A percentile compares a stretch with the other conserved stretches of the same genome.
These are phyloP conservation scores for Ogataea trehalophila DNA, from an alignment of 805 yeast species.

Conservation along the genomic window DNA sequence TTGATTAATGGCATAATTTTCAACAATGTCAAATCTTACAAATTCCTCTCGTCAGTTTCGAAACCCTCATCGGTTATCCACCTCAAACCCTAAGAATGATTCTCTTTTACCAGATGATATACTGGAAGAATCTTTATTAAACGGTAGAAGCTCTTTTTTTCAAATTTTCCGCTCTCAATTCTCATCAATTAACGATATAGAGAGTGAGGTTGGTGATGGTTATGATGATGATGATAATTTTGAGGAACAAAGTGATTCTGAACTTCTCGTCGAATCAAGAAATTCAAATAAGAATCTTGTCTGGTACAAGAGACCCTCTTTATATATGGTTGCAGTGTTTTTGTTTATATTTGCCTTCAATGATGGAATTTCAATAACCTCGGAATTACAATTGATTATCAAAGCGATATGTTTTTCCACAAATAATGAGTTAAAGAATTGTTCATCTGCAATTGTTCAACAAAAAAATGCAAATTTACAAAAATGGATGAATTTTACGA, in stretches of 20 bases:
- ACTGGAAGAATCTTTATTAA: constrained; percentile 38
- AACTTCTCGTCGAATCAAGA: constrained; percentile 49
- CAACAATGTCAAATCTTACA: neutral
- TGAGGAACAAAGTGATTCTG: constrained; percentile 35
- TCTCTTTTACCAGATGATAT: constrained; percentile 22
- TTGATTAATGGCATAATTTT: neutral
- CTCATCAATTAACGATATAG: neutral
- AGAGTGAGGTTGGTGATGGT: constrained; percentile 23
- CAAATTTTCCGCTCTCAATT: too few species aligned
- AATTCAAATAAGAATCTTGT: constrained; percentile 31
- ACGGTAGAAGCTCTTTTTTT: constrained; percentile 1
- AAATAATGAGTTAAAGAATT: constrained; percentile 7
- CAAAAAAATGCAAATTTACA: constrained; percentile 43
- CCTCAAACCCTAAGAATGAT: constrained; percentile 9
- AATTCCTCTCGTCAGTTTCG: neutral
- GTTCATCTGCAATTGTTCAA: constrained; percentile 35
- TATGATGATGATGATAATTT: constrained; percentile 26
- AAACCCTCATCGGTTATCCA: constrained; percentile 1
- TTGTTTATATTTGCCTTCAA: constrained; percentile 41
- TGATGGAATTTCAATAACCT: constrained; percentile 34
- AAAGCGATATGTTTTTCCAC: constrained; percentile 35
- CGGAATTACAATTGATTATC: constrained; percentile 33
- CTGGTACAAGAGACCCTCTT: constrained; percentile 57
- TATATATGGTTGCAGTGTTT: constrained; percentile 41
- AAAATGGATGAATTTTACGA: constrained; percentile 36